phyloP scores from a whole-genome alignment of 352 stramenopile genomes.

The Phytopythium boreale region DNA sequence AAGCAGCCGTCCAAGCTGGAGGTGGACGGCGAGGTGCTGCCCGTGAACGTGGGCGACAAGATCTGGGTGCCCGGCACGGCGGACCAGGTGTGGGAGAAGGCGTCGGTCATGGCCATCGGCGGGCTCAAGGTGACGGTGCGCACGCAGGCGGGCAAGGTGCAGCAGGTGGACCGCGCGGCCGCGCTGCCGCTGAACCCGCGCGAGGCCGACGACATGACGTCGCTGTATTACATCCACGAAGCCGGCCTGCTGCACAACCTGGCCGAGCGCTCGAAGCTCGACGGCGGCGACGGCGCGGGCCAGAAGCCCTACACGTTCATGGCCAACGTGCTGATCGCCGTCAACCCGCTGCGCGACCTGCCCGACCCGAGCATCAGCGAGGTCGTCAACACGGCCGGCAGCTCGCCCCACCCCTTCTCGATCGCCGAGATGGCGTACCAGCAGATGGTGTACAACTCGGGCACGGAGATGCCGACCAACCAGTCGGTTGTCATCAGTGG shows the following conservation, averaged over 20 bases:
- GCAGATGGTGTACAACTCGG: slow-evolving; percentile 90
- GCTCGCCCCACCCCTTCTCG: slow-evolving; percentile 80
- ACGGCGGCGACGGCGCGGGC: slow-evolving; percentile 56
- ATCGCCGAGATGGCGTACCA: slow-evolving; percentile 91
- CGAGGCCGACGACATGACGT: slow-evolving; percentile 92
- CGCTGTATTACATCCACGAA: slow-evolving; percentile 95
- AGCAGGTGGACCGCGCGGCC: slow-evolving; percentile 78
- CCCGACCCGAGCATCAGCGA: slow-evolving; percentile 77
- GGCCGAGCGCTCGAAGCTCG: slow-evolving; percentile 86
- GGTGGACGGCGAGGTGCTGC: slow-evolving; percentile 61
- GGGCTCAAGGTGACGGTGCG: slow-evolving; percentile 85
- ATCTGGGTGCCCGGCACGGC: slow-evolving; percentile 69
- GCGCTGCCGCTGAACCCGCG: slow-evolving; percentile 77
- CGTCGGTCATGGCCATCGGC: slow-evolving; percentile 80
- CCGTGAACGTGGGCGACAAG: slow-evolving; percentile 63
- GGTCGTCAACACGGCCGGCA: slow-evolving; percentile 69
- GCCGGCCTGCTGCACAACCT: slow-evolving; percentile 95
- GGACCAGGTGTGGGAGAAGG: slow-evolving; percentile 78
- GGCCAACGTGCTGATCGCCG: slow-evolving; percentile 91
- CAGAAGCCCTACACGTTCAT: slow-evolving; percentile 93
- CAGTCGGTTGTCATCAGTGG: slow-evolving; percentile 86
- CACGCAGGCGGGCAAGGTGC: slow-evolving; percentile 79
- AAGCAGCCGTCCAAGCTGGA: slow-evolving; percentile 71
- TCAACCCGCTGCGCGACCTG: slow-evolving; percentile 88
- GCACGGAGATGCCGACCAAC: slow-evolving; percentile 82